phyloP scores from a whole-genome alignment of 192 early-diverging fungal species.

The Dispira parvispora region DNA sequence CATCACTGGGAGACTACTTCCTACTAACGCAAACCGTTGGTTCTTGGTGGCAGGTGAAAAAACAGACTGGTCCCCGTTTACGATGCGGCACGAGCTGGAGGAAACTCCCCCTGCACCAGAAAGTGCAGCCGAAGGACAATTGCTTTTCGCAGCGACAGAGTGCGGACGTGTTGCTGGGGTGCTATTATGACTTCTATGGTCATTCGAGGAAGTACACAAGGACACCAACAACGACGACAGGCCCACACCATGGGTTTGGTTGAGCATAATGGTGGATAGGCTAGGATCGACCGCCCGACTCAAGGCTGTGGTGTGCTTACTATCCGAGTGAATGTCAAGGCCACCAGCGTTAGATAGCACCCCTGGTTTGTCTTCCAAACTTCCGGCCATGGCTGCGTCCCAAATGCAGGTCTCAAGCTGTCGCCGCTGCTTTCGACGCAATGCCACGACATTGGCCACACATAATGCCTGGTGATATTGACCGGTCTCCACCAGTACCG shows the following conservation, averaged over 20 bases:
- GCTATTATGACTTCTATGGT: not conserved
- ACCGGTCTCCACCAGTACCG: not conserved
- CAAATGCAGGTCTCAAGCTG: not conserved
- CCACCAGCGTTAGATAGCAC: too few species aligned
- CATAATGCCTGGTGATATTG: not conserved
- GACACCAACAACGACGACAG: constrained; percentile 2
- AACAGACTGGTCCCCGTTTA: not conserved
- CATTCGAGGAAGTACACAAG: not conserved
- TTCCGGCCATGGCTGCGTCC: not conserved
- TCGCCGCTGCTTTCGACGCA: not conserved
- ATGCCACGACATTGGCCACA: not conserved
- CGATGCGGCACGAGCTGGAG: too few species aligned
- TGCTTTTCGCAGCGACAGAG: not conserved
- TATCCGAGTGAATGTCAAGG: not conserved
- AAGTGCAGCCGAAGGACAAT: not conserved
- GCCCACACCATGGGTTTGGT: not conserved
- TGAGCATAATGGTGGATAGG: not conserved
- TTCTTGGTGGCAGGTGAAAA: not conserved
- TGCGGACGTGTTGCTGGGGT: too few species aligned
- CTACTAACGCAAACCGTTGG: not conserved
- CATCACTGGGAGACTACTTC: not conserved
- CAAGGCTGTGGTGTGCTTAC: not conserved
- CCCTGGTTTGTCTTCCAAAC: not conserved
- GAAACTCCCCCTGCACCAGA: too few species aligned
- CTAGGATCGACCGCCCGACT: not conserved